Conservation (phyloP, 2,329 filamentous ascomycete genomes). For the Colletotrichum falcatum region DNA sequence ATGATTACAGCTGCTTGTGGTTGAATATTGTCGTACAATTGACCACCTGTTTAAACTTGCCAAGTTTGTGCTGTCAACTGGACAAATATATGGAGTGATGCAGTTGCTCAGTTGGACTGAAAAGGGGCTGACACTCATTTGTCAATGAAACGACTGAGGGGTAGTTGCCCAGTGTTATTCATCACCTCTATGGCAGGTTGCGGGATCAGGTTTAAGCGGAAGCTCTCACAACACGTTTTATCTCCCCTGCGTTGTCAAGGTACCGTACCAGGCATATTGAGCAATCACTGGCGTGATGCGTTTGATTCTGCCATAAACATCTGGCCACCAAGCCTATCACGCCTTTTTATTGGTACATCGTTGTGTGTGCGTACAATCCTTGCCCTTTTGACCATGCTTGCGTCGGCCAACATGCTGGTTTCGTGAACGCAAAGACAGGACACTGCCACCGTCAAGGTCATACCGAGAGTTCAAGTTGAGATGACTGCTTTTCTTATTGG, state of each 20-base stretch:
- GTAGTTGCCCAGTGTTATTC: too few relatives aligned
- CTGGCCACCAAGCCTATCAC: constrained; percentile 4
- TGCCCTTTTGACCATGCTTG: too few relatives aligned
- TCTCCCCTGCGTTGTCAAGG: constrained; percentile 26
- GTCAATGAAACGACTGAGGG: too few relatives aligned
- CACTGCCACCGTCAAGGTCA: constrained; percentile 34
- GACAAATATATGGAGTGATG: neutral
- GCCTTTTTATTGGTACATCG: constrained; percentile 34
- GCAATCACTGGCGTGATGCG: constrained; percentile 5
- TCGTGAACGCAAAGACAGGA: neutral
- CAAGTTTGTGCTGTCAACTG: neutral
- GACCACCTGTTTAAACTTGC: neutral
- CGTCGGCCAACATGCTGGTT: neutral
- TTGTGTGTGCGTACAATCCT: neutral
- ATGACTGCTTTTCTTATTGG: constrained; percentile 5
- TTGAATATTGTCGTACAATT: neutral
- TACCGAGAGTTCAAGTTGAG: constrained; percentile 15
- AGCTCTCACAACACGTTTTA: neutral
- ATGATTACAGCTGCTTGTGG: too few relatives aligned
- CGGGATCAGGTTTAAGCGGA: neutral
- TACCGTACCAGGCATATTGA: constrained; percentile 32
- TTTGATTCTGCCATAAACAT: too few relatives aligned
- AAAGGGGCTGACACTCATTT: neutral
- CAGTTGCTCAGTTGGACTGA: neutral
- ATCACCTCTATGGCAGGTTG: too few relatives aligned